Percentiles rank a stretch among this genome's conserved stretches.
phyloP scores from a whole-genome alignment of 1,284 basidiomycete species.

The Ceratobasidium theobromae region DNA sequence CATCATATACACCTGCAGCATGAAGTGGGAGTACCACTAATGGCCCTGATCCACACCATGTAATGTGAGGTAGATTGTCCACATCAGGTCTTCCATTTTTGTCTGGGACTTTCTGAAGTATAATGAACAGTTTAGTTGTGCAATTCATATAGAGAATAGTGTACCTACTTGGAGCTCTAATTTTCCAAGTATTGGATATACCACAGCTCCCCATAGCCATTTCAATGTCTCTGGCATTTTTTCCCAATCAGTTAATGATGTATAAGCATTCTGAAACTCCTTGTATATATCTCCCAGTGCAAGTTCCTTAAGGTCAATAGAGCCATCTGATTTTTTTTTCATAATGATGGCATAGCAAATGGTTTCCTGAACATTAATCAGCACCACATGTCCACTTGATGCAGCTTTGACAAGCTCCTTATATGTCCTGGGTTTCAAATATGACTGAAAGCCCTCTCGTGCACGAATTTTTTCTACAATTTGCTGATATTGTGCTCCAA shows the following conservation, averaged over 20 bases:
- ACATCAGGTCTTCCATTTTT: background rate
- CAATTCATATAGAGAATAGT: no score
- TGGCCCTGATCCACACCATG: background rate
- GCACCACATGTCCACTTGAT: background rate
- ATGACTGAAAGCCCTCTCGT: background rate
- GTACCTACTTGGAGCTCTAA: background rate
- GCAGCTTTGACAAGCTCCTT: background rate
- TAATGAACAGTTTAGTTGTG: background rate
- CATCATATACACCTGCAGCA: background rate
- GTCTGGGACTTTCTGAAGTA: background rate
- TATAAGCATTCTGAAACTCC: background rate
- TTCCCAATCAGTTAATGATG: no score
- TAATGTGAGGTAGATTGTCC: background rate
- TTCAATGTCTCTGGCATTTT: no score
- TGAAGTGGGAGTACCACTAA: background rate
- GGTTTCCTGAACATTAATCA: background rate
- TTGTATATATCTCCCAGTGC: background rate
- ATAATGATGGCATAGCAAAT: background rate
- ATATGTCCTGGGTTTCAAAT: no score
- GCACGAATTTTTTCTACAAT: background rate
- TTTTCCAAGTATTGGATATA: background rate
- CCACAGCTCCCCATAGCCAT: no score
- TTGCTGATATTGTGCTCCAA: background rate
- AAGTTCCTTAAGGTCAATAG: background rate
- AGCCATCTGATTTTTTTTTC: background rate